phyloP scores from a whole-genome alignment of 164 flowering plant species.

The Nelumbo lutea region DNA sequence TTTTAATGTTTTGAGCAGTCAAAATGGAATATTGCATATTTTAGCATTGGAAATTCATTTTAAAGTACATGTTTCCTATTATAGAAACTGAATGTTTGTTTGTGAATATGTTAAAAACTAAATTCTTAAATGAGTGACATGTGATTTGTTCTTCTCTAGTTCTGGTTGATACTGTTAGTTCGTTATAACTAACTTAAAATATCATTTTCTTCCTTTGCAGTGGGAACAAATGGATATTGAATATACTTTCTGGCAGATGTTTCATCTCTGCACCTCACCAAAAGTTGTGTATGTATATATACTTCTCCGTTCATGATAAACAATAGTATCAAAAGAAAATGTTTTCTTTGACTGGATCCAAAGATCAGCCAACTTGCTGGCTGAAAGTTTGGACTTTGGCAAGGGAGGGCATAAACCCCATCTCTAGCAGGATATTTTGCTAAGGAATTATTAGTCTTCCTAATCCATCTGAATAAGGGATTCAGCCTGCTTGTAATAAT shows the following conservation, averaged over 20 bases:
- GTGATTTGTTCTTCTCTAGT: neutral
- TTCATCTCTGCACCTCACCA: conserved; percentile 95
- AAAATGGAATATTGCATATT: no score
- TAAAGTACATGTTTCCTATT: neutral
- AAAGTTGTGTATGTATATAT: conserved; percentile 87
- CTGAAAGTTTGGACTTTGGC: no score
- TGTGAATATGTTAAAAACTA: neutral
- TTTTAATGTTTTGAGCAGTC: no score
- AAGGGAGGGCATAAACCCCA: no score
- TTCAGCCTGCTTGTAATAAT: no score
- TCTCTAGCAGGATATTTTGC: no score
- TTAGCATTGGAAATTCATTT: no score
- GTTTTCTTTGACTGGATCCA: no score
- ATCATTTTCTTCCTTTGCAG: conserved; percentile 38
- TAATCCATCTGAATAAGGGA: no score
- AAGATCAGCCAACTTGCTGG: no score
- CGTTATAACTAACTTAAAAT: conserved; percentile 1
- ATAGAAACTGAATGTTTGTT: neutral
- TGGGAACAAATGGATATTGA: conserved; percentile 99
- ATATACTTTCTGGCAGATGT: conserved; percentile 99
- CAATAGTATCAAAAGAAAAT: neutral
- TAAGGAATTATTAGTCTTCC: no score
- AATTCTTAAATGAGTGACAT: neutral
- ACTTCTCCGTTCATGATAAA: neutral
- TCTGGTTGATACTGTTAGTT: conserved; percentile 1